Evolutionary conservation across 176 grass and related monocot species (phyloP).

Genomic region (Avena sativa): DNA sequence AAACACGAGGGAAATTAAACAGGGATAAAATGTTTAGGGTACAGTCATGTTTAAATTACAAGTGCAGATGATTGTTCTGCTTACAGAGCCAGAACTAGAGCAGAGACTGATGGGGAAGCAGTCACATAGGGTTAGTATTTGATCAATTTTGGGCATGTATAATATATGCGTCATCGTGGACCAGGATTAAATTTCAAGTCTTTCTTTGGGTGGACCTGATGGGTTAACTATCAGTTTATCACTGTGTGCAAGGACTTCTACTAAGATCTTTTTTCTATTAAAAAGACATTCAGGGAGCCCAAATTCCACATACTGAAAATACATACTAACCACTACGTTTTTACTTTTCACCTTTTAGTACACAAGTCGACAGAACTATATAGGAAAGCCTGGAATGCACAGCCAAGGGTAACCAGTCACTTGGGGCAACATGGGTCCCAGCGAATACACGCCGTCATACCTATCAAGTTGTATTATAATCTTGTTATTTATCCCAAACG

Average conservation of each 20-base stretch:
- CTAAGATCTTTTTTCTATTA: background rate
- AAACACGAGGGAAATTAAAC: conserved; percentile 18
- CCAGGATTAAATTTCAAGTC: background rate
- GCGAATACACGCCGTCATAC: background rate
- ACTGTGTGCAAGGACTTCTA: background rate
- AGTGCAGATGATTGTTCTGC: background rate
- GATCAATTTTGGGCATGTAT: background rate
- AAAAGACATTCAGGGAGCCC: background rate
- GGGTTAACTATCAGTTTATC: background rate
- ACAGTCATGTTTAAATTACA: background rate
- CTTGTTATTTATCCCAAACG: background rate
- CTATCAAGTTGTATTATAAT: background rate
- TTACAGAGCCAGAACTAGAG: background rate
- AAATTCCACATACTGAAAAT: background rate
- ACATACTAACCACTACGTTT: background rate
- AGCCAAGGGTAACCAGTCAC: background rate
- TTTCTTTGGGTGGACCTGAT: background rate
- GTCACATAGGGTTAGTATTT: background rate
- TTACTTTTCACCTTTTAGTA: background rate
- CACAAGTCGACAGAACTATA: background rate
- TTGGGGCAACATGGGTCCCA: background rate
- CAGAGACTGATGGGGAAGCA: background rate
- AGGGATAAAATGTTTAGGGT: background rate
- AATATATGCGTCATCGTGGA: background rate
- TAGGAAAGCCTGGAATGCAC: background rate